These are phyloP conservation scores for Stemphylium lycopersici DNA, from an alignment of 2,329 filamentous ascomycete species.

Conservation along the genomic window DNA sequence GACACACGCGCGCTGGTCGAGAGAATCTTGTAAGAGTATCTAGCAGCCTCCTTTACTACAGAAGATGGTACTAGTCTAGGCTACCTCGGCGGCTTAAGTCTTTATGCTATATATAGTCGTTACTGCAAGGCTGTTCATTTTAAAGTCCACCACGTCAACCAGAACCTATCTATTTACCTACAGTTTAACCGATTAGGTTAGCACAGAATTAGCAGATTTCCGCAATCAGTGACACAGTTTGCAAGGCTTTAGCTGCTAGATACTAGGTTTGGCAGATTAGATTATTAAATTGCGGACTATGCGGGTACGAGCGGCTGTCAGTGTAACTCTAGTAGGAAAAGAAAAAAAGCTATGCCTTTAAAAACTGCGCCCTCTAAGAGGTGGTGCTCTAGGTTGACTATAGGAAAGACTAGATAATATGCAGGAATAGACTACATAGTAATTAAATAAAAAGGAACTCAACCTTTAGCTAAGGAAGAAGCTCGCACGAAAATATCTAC, in stretches of 20 bases:
- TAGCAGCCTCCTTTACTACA: constrained; percentile 10
- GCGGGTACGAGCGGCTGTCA: constrained; percentile 2
- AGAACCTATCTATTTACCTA: constrained; percentile 15
- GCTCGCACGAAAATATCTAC: not conserved
- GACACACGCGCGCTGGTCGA: constrained; percentile 8
- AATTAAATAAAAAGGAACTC: not conserved
- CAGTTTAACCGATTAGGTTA: constrained; percentile 5
- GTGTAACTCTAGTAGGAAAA: constrained; percentile 10
- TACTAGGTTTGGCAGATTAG: constrained; percentile 13
- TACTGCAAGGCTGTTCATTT: constrained; percentile 13
- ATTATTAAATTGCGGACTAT: constrained; percentile 9
- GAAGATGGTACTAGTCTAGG: constrained; percentile 10
- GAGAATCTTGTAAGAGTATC: constrained; percentile 20
- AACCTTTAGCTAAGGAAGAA: not conserved
- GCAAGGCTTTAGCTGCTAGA: constrained; percentile 16
- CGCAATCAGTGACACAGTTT: constrained; percentile 10
- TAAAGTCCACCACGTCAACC: constrained; percentile 8
- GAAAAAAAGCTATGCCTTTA: constrained; percentile 6
- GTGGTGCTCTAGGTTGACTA: not conserved
- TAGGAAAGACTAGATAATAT: not conserved
- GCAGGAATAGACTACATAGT: not conserved
- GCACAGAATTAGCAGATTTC: constrained; percentile 23
- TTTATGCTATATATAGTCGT: constrained; percentile 8
- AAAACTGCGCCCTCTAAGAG: constrained; percentile 11
- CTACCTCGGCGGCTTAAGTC: not conserved